These are phyloP conservation scores for Camellia lanceoleosa DNA, from an alignment of 148 eudicot genomes.

Conservation along the genomic window DNA sequence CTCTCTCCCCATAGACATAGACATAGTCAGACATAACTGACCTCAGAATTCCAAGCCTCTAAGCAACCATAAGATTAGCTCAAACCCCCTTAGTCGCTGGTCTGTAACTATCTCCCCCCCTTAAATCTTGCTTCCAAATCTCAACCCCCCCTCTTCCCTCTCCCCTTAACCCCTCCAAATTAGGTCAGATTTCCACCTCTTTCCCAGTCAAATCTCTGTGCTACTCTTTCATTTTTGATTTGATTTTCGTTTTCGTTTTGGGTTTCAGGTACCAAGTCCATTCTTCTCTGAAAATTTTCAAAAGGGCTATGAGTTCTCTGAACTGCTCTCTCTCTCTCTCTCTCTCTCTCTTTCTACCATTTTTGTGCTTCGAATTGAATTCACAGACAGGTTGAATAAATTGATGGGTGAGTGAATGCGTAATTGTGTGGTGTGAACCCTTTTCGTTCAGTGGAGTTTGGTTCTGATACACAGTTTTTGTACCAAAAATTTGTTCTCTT, in stretches of 20 bases:
- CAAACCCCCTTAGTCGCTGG: slow-evolving; percentile 22
- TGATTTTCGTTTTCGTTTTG: slow-evolving; percentile 2
- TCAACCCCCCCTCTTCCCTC: not conserved
- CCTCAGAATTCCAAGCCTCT: slow-evolving; percentile 11
- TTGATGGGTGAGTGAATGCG: slow-evolving; percentile 28
- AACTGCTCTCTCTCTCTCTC: slow-evolving; percentile 27
- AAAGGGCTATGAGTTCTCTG: slow-evolving; percentile 23
- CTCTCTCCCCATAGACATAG: too few species aligned
- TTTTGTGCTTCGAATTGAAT: slow-evolving; percentile 34
- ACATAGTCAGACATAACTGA: not conserved
- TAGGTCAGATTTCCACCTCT: slow-evolving; percentile 55
- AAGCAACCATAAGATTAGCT: slow-evolving; percentile 17
- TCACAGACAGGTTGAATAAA: slow-evolving; percentile 17
- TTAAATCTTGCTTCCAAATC: slow-evolving; percentile 19
- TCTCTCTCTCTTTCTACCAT: slow-evolving; percentile 27
- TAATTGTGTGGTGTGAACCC: slow-evolving; percentile 22
- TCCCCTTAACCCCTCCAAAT: slow-evolving; percentile 13
- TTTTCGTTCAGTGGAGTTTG: slow-evolving; percentile 35
- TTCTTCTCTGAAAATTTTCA: slow-evolving; percentile 31
- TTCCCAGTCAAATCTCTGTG: slow-evolving; percentile 5
- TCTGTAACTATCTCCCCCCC: slow-evolving; percentile 36
- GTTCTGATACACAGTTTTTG: slow-evolving; percentile 24
- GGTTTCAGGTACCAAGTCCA: slow-evolving; percentile 29
- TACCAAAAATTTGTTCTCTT: slow-evolving; percentile 32
- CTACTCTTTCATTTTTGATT: not conserved